These are phyloP conservation scores for Ramichloridium luteum DNA, from an alignment of 2,329 filamentous ascomycete genomes.

Conservation along the genomic window DNA sequence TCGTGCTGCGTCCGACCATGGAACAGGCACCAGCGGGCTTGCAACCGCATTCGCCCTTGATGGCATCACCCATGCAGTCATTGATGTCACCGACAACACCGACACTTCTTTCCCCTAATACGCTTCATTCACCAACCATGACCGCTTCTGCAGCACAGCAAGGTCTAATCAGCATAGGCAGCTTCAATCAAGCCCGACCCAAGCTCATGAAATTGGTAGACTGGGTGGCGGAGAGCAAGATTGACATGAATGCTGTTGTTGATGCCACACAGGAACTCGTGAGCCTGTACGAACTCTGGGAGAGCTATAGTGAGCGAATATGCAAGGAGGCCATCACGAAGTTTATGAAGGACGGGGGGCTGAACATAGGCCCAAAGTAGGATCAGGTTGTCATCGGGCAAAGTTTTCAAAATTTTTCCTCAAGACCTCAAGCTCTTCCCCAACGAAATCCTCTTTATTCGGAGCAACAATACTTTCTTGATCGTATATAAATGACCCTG, in stretches of 20 bases:
- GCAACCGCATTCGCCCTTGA: conserved; percentile 27
- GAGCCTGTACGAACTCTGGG: conserved; percentile 71
- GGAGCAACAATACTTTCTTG: no score
- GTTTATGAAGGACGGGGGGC: conserved; percentile 48
- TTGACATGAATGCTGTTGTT: conserved; percentile 74
- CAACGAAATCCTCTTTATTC: no score
- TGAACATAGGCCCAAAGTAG: no score
- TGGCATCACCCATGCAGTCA: conserved; percentile 16
- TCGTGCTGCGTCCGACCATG: conserved; percentile 63
- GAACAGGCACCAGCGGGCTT: conserved; percentile 27
- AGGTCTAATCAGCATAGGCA: conserved; percentile 19
- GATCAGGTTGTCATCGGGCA: no score
- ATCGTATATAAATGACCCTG: no score
- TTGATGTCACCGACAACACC: conserved; percentile 7
- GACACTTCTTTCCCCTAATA: conserved; percentile 8
- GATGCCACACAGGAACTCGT: conserved; percentile 88
- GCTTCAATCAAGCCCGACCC: conserved; percentile 25
- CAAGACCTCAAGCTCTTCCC: no score
- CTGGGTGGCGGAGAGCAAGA: conserved; percentile 75
- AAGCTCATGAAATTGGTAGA: conserved; percentile 45
- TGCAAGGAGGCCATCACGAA: conserved; percentile 52
- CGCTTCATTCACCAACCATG: conserved; percentile 10
- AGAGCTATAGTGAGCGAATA: conserved; percentile 51
- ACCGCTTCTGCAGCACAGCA: conserved; percentile 23
- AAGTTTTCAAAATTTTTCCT: no score